These are phyloP conservation scores for Odonthalia washingtoniensis DNA, from an alignment of 31 red algal species.

Conservation along the genomic window DNA sequence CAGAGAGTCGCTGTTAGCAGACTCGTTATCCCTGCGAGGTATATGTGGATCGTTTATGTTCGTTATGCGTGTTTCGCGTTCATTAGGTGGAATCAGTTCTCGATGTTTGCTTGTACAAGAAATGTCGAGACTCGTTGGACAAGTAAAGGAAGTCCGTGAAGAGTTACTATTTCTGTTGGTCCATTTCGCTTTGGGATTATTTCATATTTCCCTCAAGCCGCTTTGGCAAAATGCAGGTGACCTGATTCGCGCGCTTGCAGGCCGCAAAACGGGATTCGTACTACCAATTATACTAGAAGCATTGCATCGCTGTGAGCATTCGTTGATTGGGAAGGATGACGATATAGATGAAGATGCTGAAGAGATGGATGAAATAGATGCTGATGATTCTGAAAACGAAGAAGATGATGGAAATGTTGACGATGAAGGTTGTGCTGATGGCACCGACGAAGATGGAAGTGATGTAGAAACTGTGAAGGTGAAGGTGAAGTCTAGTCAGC, in stretches of 20 bases:
- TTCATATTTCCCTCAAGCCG: constrained; percentile 65
- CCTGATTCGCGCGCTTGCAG: constrained; percentile 48
- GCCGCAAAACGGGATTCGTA: constrained; percentile 22
- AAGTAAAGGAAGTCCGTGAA: neutral
- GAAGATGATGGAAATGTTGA: constrained; percentile 3
- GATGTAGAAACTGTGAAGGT: too few species aligned
- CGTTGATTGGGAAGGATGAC: neutral
- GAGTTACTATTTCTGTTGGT: constrained; percentile 28
- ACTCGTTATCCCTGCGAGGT: neutral
- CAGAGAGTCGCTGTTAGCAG: constrained; percentile 15
- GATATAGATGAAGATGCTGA: neutral
- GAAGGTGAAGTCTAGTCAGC: too few species aligned
- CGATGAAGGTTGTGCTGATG: neutral
- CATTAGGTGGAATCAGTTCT: constrained; percentile 39
- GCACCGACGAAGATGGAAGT: constrained; percentile 3
- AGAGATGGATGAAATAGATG: neutral
- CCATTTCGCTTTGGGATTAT: constrained; percentile 67
- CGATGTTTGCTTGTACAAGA: constrained; percentile 49
- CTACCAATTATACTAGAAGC: constrained; percentile 38
- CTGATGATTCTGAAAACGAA: neutral
- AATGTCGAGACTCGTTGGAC: constrained; percentile 52
- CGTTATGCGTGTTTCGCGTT: constrained; percentile 35
- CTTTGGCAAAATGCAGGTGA: constrained; percentile 65
- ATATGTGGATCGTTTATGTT: constrained; percentile 25
- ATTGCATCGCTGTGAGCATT: neutral